Conservation (phyloP, 257 asterid genomes). For the Nicotiana knightiana region DNA sequence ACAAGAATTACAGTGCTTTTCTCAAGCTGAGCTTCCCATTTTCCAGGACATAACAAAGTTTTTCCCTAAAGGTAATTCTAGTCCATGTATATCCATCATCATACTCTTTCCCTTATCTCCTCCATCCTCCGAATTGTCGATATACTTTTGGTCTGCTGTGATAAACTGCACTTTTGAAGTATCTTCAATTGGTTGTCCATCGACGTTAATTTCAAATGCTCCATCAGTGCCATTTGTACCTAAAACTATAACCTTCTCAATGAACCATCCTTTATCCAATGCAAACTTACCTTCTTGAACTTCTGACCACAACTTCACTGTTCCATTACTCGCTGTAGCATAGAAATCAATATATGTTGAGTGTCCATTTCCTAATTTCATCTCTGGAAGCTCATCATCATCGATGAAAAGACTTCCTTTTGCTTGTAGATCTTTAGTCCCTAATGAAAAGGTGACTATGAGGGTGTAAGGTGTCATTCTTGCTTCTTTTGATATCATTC, state of each 20-base stretch:
- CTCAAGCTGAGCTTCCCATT: not conserved
- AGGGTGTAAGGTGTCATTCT: slow-evolving; percentile 39
- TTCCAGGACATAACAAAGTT: slow-evolving; percentile 7
- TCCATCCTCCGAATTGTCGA: not conserved
- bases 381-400: slow-evolving; percentile 46
- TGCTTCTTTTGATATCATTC: slow-evolving; percentile 44
- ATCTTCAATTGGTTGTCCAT: not conserved
- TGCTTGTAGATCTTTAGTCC: slow-evolving; percentile 12
- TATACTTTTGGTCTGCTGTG: not conserved
- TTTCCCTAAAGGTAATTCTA: slow-evolving; percentile 7
- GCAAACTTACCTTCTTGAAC: slow-evolving; percentile 16
- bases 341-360: slow-evolving; percentile 35
- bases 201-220: not conserved
- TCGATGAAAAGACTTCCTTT: slow-evolving; percentile 56
- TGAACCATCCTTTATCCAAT: slow-evolving; percentile 2
- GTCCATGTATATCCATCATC: slow-evolving; percentile 12
- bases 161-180: not conserved
- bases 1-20: not conserved
- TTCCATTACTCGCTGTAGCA: not conserved
- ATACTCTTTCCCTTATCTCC: not conserved
- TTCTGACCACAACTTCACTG: slow-evolving; percentile 13
- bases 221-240: slow-evolving; percentile 1
- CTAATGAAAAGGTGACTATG: slow-evolving; percentile 28
- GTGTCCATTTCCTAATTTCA: slow-evolving; percentile 31
- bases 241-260: slow-evolving; percentile 13